Evolutionary conservation across 257 asterid species (phyloP).

Genomic region (Agastache rugosa): DNA sequence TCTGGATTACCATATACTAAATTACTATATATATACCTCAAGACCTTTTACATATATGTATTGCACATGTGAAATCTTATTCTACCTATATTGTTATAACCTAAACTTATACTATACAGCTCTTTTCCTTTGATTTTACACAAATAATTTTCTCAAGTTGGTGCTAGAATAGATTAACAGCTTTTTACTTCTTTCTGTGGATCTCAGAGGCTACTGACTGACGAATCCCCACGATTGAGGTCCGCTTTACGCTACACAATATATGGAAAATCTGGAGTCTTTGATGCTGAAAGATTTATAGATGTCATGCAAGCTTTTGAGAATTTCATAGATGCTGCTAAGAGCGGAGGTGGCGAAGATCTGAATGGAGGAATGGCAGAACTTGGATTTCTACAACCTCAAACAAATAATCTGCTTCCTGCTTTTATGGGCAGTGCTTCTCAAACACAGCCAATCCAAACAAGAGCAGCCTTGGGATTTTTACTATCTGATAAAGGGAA

Average conservation of each 20-base stretch:
- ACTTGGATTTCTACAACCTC: slow-evolving; percentile 79
- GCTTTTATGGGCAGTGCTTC: slow-evolving; percentile 42
- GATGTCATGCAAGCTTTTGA: slow-evolving; percentile 99
- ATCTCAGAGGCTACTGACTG: slow-evolving; percentile 89
- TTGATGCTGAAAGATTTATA: slow-evolving; percentile 95
- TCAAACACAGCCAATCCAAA: slow-evolving; percentile 79
- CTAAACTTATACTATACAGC: not conserved
- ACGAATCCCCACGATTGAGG: slow-evolving; percentile 92
- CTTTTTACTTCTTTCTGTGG: slow-evolving; percentile 23
- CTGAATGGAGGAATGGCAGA: slow-evolving; percentile 97
- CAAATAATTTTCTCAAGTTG: slow-evolving; percentile 20
- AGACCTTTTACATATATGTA: not conserved
- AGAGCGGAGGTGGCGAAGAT: slow-evolving; percentile 98
- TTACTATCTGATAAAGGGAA: slow-evolving; percentile 92
- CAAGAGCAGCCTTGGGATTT: slow-evolving; percentile 93
- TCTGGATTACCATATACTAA: not conserved
- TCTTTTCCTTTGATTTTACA: slow-evolving; percentile 19
- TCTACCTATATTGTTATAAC: slow-evolving; percentile 15
- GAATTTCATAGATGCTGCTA: slow-evolving; percentile 93
- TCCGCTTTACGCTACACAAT: slow-evolving; percentile 91
- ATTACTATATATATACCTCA: not conserved
- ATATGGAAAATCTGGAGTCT: slow-evolving; percentile 92
- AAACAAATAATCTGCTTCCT: slow-evolving; percentile 56
- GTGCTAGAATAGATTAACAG: slow-evolving; percentile 12
- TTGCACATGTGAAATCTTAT: slow-evolving; percentile 1